A percentile compares a stretch with the other conserved stretches of the same genome.
These are phyloP conservation scores for Tilletia caries DNA, from an alignment of 1,284 basidiomycete species.

Conservation along the genomic window DNA sequence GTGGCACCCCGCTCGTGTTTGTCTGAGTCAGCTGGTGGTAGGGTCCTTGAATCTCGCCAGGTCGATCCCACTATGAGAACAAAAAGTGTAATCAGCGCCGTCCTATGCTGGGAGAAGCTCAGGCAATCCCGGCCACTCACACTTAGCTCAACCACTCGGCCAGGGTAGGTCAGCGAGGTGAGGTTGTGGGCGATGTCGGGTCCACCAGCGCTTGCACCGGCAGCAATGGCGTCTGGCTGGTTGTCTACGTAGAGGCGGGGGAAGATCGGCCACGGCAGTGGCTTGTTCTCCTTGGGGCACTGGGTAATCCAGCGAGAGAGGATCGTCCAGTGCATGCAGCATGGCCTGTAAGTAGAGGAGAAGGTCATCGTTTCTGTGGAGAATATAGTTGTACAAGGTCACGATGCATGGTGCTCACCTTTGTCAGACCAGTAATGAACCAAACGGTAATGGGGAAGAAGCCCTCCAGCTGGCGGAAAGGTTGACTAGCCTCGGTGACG, in stretches of 20 bases:
- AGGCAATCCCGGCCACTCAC: background rate
- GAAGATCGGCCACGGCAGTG: conserved; percentile 36
- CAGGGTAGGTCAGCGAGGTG: conserved; percentile 30
- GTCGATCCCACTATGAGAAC: conserved; percentile 25
- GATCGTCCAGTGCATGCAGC: conserved; percentile 46
- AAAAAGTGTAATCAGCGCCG: background rate
- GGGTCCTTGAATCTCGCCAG: conserved; percentile 33
- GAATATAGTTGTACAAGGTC: too few relatives aligned
- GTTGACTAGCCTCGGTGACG: conserved; percentile 39
- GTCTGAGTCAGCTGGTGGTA: conserved; percentile 35
- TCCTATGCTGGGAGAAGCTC: background rate
- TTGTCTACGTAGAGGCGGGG: conserved; percentile 35
- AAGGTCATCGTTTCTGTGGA: background rate
- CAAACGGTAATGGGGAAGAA: conserved; percentile 33
- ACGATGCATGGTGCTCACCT: background rate
- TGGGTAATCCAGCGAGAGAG: conserved; percentile 31
- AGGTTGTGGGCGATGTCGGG: conserved; percentile 38
- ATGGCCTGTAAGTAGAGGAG: conserved; percentile 25
- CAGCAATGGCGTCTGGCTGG: conserved; percentile 30
- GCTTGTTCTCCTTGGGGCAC: conserved; percentile 33
- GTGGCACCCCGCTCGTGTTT: conserved; percentile 27
- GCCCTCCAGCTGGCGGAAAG: conserved; percentile 35
- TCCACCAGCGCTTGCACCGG: conserved; percentile 31
- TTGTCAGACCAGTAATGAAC: conserved; percentile 38
- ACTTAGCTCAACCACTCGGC: conserved; percentile 25